Conservation (phyloP, 2,329 filamentous ascomycete species). For the Colletotrichum nymphaeae region DNA sequence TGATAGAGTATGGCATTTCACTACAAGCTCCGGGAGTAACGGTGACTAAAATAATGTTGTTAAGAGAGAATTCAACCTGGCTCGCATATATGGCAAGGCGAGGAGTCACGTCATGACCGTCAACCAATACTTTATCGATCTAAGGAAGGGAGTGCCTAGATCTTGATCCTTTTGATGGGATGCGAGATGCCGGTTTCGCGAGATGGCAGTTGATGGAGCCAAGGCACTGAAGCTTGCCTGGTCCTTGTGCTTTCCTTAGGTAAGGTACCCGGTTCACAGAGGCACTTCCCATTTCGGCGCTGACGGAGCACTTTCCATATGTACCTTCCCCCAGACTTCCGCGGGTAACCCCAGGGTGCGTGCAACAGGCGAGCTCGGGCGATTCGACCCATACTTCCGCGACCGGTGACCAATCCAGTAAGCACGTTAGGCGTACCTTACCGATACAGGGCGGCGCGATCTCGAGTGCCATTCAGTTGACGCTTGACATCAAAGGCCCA, state of each 20-base stretch:
- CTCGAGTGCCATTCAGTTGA: conserved; percentile 14
- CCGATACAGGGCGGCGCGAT: conserved; percentile 23
- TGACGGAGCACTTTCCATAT: neutral
- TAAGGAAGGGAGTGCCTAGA: neutral
- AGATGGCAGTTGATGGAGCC: neutral
- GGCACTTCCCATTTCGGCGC: neutral
- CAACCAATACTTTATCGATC: neutral
- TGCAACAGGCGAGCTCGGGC: conserved; percentile 16
- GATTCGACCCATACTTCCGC: conserved; percentile 27
- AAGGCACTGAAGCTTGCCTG: neutral
- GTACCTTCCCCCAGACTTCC: conserved; percentile 25
- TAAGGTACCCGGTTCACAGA: neutral
- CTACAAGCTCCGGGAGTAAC: neutral
- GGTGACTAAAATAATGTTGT: neutral
- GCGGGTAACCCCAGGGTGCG: conserved; percentile 5
- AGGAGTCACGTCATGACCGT: neutral
- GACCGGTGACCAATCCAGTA: conserved; percentile 29
- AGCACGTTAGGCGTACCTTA: conserved; percentile 22
- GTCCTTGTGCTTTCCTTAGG: neutral
- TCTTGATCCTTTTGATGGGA: neutral
- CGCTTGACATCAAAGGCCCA: conserved; percentile 18
- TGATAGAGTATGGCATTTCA: neutral
- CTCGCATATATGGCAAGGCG: neutral
- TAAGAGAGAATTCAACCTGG: neutral
- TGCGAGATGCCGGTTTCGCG: neutral